Percentiles rank a stretch among this genome's conserved stretches.
Conservation (phyloP, 2,329 filamentous ascomycete species). For the Fusarium haematococcum region DNA sequence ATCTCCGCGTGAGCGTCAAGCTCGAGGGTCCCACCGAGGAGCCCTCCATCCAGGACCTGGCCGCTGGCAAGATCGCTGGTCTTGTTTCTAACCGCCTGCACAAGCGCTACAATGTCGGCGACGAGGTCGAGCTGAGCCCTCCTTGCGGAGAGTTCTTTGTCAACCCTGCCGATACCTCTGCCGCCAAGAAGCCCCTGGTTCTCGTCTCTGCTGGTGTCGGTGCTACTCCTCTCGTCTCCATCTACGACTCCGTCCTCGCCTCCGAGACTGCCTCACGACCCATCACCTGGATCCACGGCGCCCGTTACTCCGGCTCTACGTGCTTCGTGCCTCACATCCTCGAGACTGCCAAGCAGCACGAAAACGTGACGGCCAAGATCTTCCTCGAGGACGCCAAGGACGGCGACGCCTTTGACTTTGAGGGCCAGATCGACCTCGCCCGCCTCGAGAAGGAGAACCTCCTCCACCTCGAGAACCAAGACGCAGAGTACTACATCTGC, state of each 20-base stretch:
- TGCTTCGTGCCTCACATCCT: constrained; percentile 69
- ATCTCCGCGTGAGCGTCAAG: constrained; percentile 83
- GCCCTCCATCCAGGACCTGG: constrained; percentile 48
- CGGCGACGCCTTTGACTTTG: constrained; percentile 70
- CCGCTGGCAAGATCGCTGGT: constrained; percentile 54
- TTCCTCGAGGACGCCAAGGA: constrained; percentile 67
- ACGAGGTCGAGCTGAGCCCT: constrained; percentile 66
- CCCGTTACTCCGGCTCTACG: constrained; percentile 61
- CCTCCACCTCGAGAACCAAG: constrained; percentile 65
- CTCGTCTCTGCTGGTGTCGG: constrained; percentile 77
- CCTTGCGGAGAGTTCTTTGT: constrained; percentile 73
- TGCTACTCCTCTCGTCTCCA: constrained; percentile 73
- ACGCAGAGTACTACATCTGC: constrained; percentile 77
- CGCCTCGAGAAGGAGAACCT: constrained; percentile 63
- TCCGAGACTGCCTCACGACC: constrained; percentile 52
- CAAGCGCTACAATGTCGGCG: constrained; percentile 59
- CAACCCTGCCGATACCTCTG: constrained; percentile 56
- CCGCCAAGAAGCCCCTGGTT: constrained; percentile 66
- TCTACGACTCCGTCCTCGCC: constrained; percentile 66
- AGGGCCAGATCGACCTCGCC: constrained; percentile 69
- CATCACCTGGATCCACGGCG: constrained; percentile 73
- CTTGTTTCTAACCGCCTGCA: constrained; percentile 67
- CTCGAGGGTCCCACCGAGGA: constrained; percentile 60
- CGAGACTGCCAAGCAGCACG: constrained; percentile 53
- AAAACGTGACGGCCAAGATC: constrained; percentile 56